Evolutionary conservation across 495 filamentous ascomycete species (phyloP).

Genomic region (Xylaria flabelliformis): DNA sequence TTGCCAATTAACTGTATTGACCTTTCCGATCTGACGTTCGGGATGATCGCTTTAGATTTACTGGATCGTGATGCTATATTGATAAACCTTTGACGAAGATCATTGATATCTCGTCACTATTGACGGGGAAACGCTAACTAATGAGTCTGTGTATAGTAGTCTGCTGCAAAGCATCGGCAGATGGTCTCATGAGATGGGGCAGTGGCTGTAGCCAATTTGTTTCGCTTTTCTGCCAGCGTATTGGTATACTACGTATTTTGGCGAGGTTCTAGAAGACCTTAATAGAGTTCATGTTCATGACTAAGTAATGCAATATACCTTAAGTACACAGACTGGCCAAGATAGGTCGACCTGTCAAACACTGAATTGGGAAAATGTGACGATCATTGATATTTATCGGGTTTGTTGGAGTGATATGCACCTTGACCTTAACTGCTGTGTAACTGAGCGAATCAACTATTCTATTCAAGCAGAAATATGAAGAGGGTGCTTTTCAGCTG

Average conservation of each 20-base stretch:
- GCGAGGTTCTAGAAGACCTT: neutral
- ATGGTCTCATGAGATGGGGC: neutral
- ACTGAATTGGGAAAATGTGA: neutral
- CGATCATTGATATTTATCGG: neutral
- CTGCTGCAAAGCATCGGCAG: constrained; percentile 5
- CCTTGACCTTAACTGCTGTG: constrained; percentile 5
- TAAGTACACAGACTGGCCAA: neutral
- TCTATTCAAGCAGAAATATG: constrained; percentile 14
- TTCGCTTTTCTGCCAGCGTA: neutral
- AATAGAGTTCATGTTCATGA: neutral
- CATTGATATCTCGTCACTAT: constrained; percentile 1
- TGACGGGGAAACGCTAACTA: neutral
- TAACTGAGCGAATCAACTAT: neutral
- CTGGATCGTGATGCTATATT: constrained; percentile 13
- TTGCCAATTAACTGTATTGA: constrained; percentile 15
- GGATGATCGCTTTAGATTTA: constrained; percentile 8
- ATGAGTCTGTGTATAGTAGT: neutral
- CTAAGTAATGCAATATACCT: neutral
- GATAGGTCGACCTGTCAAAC: neutral
- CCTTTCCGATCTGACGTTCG: constrained; percentile 16
- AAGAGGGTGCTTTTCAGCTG: constrained; percentile 20
- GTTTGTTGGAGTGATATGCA: neutral
- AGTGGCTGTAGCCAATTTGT: neutral
- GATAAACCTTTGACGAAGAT: neutral
- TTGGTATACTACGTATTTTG: neutral